A percentile compares a stretch with the other conserved stretches of the same genome.
phyloP scores from a whole-genome alignment of 73 alveolate species.

The Paramecium caudatum region DNA sequence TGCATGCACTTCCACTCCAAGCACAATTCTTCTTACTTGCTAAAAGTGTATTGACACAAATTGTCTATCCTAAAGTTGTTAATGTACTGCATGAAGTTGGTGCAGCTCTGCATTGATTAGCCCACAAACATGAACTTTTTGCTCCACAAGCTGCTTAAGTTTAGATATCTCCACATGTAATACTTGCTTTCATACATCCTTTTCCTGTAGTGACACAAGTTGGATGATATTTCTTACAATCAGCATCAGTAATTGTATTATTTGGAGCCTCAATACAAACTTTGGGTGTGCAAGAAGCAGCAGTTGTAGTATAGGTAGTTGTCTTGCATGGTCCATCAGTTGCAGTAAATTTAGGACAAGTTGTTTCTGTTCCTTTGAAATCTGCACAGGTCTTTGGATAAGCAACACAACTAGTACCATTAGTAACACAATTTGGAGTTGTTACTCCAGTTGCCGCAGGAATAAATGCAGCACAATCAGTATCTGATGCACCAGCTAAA shows the following conservation, averaged over 20 bases:
- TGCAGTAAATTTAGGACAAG: slow-evolving; percentile 1
- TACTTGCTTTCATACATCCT: slow-evolving; percentile 19
- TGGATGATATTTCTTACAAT: not conserved
- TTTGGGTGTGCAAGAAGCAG: not conserved
- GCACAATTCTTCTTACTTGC: slow-evolving; percentile 42
- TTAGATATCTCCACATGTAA: not conserved
- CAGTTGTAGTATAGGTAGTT: not conserved
- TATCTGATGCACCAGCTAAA: not conserved
- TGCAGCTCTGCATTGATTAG: slow-evolving; percentile 1
- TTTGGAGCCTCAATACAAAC: slow-evolving; percentile 43
- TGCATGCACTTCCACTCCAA: slow-evolving; percentile 52
- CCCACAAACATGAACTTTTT: slow-evolving; percentile 38
- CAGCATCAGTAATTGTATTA: not conserved
- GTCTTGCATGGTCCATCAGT: slow-evolving; percentile 40
- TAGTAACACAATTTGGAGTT: no score
- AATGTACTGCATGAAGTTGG: slow-evolving; percentile 8
- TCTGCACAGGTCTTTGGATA: slow-evolving; percentile 29
- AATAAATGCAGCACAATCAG: no score
- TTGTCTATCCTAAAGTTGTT: not conserved
- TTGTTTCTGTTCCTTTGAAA: not conserved
- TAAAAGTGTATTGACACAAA: slow-evolving; percentile 53
- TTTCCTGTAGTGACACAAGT: slow-evolving; percentile 15
- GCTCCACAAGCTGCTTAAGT: not conserved
- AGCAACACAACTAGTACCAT: not conserved
- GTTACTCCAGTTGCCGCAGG: no score